These are phyloP conservation scores for Ascochyta koolunga DNA, from an alignment of 2,329 filamentous ascomycete genomes.

Conservation along the genomic window DNA sequence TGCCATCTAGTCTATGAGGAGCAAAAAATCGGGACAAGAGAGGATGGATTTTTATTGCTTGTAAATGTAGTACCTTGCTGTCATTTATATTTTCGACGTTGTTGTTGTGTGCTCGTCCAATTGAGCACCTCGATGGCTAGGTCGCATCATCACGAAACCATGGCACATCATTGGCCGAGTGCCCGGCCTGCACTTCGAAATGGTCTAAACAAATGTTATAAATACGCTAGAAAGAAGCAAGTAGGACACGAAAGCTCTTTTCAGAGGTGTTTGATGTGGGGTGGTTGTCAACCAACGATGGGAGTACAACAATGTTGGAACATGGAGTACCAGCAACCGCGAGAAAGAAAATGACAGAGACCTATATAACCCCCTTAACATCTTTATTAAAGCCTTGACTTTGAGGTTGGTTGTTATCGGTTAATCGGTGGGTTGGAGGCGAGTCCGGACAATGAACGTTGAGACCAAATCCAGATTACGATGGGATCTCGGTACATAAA, in stretches of 20 bases:
- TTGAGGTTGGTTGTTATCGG: too few species aligned
- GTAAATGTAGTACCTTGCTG: constrained; percentile 2
- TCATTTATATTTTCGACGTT: constrained; percentile 25
- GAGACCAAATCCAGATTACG: too few species aligned
- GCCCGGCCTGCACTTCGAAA: neutral
- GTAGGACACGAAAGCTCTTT: neutral
- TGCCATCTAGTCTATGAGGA: constrained; percentile 20
- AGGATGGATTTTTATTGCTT: too few species aligned
- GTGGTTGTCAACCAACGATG: neutral
- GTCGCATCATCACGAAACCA: constrained; percentile 36
- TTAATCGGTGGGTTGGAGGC: too few species aligned
- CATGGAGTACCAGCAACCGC: too few species aligned
- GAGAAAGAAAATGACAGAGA: too few species aligned
- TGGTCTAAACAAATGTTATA: neutral
- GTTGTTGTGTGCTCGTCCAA: constrained; percentile 31
- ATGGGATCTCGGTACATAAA: too few species aligned
- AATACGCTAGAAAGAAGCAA: neutral
- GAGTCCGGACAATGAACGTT: too few species aligned
- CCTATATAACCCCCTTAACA: too few species aligned
- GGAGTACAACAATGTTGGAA: neutral
- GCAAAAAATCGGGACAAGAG: too few species aligned
- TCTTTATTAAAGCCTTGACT: too few species aligned
- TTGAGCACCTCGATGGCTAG: constrained; percentile 41
- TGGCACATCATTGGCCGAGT: neutral
- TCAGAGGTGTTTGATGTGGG: neutral